A percentile compares a stretch with the other conserved stretches of the same genome.
These are phyloP conservation scores for Scheffersomyces titani DNA, from an alignment of 1,139 yeast genomes.

Conservation along the genomic window DNA sequence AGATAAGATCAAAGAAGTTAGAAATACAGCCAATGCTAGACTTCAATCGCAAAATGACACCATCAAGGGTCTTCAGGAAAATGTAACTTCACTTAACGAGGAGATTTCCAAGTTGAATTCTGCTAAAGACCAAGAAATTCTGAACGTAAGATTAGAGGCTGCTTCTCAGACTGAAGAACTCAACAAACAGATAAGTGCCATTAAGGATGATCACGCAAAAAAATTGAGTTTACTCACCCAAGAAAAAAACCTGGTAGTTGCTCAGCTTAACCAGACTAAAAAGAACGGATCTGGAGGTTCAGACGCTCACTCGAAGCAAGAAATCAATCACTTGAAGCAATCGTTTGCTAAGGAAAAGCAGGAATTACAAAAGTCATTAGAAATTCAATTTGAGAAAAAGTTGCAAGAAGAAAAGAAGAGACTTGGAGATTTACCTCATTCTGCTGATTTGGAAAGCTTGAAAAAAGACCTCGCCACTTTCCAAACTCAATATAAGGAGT, in stretches of 20 bases:
- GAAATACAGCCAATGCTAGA: conserved; percentile 25
- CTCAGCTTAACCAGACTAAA: conserved; percentile 11
- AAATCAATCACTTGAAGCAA: conserved; percentile 13
- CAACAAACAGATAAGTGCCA: not conserved
- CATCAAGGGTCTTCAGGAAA: conserved; percentile 22
- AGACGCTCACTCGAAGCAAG: conserved; percentile 1
- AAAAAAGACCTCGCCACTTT: conserved; percentile 14
- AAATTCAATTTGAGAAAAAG: conserved; percentile 13
- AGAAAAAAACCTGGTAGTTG: conserved; percentile 11
- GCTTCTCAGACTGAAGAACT: not conserved
- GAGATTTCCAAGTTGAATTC: conserved; percentile 10
- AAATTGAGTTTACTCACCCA: conserved; percentile 10
- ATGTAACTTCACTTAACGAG: conserved; percentile 16
- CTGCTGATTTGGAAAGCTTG: conserved; percentile 4
- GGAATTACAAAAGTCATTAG: conserved; percentile 12
- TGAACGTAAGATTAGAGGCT: not conserved
- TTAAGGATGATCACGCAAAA: conserved; percentile 9
- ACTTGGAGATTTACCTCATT: not conserved
- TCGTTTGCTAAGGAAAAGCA: conserved; percentile 19
- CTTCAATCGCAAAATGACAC: conserved; percentile 24
- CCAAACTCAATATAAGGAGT: conserved; percentile 16
- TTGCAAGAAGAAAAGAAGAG: not conserved
- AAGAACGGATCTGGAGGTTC: conserved; percentile 2
- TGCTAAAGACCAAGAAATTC: conserved; percentile 6
- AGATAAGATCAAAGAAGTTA: conserved; percentile 31